phyloP scores from a whole-genome alignment of 1,284 basidiomycete species.

The Cryptococcus deneoformans region DNA sequence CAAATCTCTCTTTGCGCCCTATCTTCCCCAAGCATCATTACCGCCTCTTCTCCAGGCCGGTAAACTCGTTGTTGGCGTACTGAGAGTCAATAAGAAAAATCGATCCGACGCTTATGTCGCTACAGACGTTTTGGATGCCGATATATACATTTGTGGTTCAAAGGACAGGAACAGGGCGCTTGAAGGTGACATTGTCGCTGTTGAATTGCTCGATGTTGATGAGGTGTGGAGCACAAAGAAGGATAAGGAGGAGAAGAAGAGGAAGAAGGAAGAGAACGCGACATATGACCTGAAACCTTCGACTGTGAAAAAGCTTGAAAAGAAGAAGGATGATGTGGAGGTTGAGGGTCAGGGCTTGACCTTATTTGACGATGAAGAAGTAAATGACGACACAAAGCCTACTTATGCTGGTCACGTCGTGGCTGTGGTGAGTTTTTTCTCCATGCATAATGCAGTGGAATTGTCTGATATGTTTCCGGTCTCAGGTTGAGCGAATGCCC shows the following conservation, averaged over 20 bases:
- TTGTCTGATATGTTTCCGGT: background rate
- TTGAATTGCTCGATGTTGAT: constrained; percentile 95
- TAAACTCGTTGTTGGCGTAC: constrained; percentile 94
- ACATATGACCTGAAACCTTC: constrained; percentile 71
- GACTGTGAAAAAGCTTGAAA: constrained; percentile 86
- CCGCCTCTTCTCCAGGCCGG: constrained; percentile 97
- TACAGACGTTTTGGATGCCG: constrained; percentile 97
- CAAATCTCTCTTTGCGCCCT: constrained; percentile 98
- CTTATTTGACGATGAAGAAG: constrained; percentile 96
- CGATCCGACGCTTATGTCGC: constrained; percentile 98
- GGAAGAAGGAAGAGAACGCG: constrained; percentile 98
- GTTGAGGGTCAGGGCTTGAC: constrained; percentile 97
- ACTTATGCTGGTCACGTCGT: constrained; percentile 87
- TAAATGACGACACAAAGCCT: constrained; percentile 95
- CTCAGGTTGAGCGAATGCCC: constrained; percentile 84
- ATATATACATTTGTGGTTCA: constrained; percentile 98
- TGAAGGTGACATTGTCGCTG: constrained; percentile 98
- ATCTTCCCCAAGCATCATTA: constrained; percentile 91
- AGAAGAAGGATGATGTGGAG: constrained; percentile 99
- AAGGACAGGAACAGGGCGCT: constrained; percentile 98
- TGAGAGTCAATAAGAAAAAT: constrained; percentile 98
- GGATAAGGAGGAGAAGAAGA: constrained; percentile 99
- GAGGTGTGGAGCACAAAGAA: constrained; percentile 99
- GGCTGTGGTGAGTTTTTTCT: constrained; percentile 61
- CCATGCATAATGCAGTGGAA: background rate